phyloP scores from a whole-genome alignment of 2,329 filamentous ascomycete genomes.

The Cladosporium colombiae region DNA sequence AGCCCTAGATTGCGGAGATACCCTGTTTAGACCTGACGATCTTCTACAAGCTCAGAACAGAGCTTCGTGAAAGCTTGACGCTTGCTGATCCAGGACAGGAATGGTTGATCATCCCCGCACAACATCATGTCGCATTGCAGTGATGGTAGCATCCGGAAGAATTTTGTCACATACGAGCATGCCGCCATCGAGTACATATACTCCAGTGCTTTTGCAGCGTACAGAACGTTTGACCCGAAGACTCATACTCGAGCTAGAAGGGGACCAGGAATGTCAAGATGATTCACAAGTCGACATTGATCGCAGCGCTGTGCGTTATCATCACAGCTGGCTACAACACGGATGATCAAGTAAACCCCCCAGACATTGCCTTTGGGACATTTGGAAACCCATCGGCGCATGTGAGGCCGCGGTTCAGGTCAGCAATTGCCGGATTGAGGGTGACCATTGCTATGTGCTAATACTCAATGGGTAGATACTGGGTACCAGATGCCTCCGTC shows the following conservation, averaged over 20 bases:
- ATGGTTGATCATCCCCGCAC: conserved; percentile 11
- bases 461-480: conserved; percentile 36
- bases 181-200: background rate
- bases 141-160: background rate
- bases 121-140: background rate
- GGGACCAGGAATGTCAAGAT: background rate
- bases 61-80: conserved; percentile 9
- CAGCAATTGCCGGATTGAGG: background rate
- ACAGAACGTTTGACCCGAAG: background rate
- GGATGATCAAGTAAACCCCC: conserved; percentile 28
- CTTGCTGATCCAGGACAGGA: background rate
- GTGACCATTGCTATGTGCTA: background rate
- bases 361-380: conserved; percentile 29
- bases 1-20: conserved; percentile 8
- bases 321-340: conserved; percentile 11
- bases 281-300: background rate
- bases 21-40: conserved; percentile 6
- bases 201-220: background rate
- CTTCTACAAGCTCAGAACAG: conserved; percentile 9
- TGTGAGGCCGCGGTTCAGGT: conserved; percentile 33
- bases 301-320: background rate
- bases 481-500: conserved; percentile 43
- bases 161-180: background rate
- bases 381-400: conserved; percentile 36
- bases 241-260: background rate